phyloP scores from a whole-genome alignment of 495 filamentous ascomycete genomes.

The Hypoxylon fragiforme region DNA sequence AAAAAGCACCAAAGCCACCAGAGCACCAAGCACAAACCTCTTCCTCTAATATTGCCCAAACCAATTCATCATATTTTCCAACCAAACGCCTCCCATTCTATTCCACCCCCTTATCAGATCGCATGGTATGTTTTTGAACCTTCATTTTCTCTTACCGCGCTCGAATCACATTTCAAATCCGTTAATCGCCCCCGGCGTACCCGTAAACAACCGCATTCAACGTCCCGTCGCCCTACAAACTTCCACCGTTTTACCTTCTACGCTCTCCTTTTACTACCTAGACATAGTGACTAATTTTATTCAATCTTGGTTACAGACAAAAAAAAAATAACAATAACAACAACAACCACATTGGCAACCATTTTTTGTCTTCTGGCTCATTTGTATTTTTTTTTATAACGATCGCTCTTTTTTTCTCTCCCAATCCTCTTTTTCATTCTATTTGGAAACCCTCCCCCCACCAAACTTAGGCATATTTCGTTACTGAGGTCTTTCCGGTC shows the following conservation, averaged over 20 bases:
- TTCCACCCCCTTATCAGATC: slow-evolving; percentile 13
- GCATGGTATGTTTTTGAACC: slow-evolving; percentile 27
- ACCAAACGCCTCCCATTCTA: slow-evolving; percentile 14
- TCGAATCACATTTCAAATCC: slow-evolving; percentile 21
- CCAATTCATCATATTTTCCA: slow-evolving; percentile 18
- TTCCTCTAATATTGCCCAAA: slow-evolving; percentile 13
- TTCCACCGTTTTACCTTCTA: background rate
- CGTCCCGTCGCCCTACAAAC: slow-evolving; percentile 13
- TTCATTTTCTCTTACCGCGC: slow-evolving; percentile 8
- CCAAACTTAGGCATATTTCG: slow-evolving; percentile 8
- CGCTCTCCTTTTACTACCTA: slow-evolving; percentile 4
- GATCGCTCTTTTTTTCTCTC: slow-evolving; percentile 12
- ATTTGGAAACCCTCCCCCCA: too few species aligned
- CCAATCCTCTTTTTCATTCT: background rate
- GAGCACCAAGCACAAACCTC: background rate
- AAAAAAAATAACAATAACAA: background rate
- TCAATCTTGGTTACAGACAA: slow-evolving; percentile 17
- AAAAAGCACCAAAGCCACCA: background rate
- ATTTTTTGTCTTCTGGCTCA: background rate
- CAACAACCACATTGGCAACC: slow-evolving; percentile 20
- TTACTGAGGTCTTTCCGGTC: slow-evolving; percentile 14
- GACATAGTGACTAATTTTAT: slow-evolving; percentile 13
- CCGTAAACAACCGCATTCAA: slow-evolving; percentile 17
- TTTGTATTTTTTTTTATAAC: slow-evolving; percentile 10
- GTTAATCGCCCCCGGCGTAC: slow-evolving; percentile 19